Percentiles rank a stretch among this genome's conserved stretches.
Conservation (phyloP, 768 basidiomycete species). For the Trametes elegans region DNA sequence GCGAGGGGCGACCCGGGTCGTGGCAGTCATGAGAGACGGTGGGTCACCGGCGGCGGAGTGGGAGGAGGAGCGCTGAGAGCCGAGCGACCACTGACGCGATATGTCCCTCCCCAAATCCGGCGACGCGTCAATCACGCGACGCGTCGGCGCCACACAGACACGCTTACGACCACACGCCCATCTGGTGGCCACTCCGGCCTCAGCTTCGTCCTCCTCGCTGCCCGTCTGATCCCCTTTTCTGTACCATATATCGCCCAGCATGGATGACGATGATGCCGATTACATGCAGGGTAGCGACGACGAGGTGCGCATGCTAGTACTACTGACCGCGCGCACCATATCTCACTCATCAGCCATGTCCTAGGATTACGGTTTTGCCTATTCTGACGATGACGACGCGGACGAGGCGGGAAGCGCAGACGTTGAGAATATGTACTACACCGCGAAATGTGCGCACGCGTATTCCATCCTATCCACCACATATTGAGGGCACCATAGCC, state of each 20-base stretch:
- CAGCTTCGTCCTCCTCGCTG: not conserved
- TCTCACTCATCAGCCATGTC: conserved; percentile 9
- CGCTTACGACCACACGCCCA: not conserved
- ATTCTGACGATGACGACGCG: conserved; percentile 86
- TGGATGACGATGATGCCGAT: conserved; percentile 94
- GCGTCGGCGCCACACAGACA: conserved; percentile 1
- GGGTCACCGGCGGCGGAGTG: conserved; percentile 1
- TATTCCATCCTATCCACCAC: not conserved
- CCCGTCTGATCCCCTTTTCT: not conserved
- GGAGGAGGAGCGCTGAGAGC: not conserved
- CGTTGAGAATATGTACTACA: conserved; percentile 98
- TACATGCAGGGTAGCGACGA: conserved; percentile 91
- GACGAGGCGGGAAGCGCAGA: conserved; percentile 81
- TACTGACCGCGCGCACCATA: conserved; percentile 7
- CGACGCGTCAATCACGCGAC: conserved; percentile 21
- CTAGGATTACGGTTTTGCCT: conserved; percentile 94
- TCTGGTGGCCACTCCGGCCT: not conserved
- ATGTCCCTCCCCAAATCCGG: conserved; percentile 10
- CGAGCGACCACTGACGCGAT: conserved; percentile 9
- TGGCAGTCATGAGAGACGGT: conserved; percentile 11
- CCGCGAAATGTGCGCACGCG: conserved; percentile 83
- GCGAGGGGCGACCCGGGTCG: conserved; percentile 1
- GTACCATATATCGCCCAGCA: conserved; percentile 30
- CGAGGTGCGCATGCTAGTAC: conserved; percentile 48
- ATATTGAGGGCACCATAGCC: conserved; percentile 43